A percentile compares a stretch with the other conserved stretches of the same genome.
phyloP scores from a whole-genome alignment of 192 early-diverging fungal genomes.

The Rhizophlyctis rosea region DNA sequence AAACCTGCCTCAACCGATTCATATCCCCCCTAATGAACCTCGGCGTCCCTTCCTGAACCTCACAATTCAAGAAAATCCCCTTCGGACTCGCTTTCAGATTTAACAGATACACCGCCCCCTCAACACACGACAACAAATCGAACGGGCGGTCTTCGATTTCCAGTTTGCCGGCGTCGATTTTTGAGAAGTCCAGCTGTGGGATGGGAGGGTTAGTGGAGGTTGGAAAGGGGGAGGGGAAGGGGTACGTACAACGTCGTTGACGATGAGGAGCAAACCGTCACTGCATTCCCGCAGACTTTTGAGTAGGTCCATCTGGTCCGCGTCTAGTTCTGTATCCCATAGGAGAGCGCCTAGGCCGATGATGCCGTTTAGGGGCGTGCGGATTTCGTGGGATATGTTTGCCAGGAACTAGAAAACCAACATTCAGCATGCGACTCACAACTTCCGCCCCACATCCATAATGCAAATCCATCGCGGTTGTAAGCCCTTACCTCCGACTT shows the following conservation, averaged over 20 bases:
- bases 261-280: slow-evolving; percentile 25
- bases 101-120: slow-evolving; percentile 8
- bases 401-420: slow-evolving; percentile 12
- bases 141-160: slow-evolving; percentile 18
- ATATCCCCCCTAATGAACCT: slow-evolving; percentile 42
- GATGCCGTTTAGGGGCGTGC: slow-evolving; percentile 18
- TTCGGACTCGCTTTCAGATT: slow-evolving; percentile 17
- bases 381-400: slow-evolving; percentile 10
- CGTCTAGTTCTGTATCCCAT: slow-evolving; percentile 16
- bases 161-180: slow-evolving; percentile 26
- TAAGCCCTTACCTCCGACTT: no score
- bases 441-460: no score
- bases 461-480: no score
- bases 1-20: slow-evolving; percentile 51
- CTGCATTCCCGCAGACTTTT: slow-evolving; percentile 19
- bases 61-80: slow-evolving; percentile 9
- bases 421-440: no score
- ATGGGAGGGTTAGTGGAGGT: background rate
- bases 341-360: slow-evolving; percentile 13
- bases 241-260: slow-evolving; percentile 23
- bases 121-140: slow-evolving; percentile 16
- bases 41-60: slow-evolving; percentile 12
- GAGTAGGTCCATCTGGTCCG: slow-evolving; percentile 21
- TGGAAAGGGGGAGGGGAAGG: background rate
- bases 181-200: slow-evolving; percentile 18